phyloP scores from a whole-genome alignment of 495 filamentous ascomycete genomes.

The Neurospora africana region DNA sequence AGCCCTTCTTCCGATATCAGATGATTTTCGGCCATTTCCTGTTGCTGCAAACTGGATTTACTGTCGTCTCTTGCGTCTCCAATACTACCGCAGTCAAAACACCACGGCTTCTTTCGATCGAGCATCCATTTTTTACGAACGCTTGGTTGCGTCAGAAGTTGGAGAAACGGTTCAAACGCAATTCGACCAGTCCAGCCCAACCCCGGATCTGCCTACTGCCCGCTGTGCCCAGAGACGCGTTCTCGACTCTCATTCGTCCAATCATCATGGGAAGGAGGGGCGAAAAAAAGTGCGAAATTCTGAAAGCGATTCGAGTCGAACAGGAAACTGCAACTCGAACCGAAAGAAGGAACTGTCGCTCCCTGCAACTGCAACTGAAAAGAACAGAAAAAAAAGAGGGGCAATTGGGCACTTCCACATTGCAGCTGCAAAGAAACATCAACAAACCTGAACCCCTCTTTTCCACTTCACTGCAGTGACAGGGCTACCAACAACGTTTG shows the following conservation, averaged over 20 bases:
- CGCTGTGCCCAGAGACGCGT: background rate
- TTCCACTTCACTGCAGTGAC: background rate
- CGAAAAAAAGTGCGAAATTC: background rate
- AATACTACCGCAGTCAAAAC: background rate
- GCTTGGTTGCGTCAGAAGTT: background rate
- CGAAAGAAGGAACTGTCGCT: background rate
- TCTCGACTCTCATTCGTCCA: background rate
- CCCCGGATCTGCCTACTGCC: background rate
- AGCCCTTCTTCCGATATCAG: background rate
- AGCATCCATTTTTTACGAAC: background rate
- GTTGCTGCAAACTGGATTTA: background rate
- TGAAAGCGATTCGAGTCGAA: background rate
- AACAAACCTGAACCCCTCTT: background rate
- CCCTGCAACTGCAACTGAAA: background rate
- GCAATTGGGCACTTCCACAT: background rate
- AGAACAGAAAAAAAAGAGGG: background rate
- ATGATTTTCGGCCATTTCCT: background rate
- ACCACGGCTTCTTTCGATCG: background rate
- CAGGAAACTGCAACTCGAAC: background rate
- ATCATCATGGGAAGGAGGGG: background rate
- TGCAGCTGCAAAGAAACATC: background rate
- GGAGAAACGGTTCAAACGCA: background rate
- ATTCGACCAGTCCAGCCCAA: background rate
- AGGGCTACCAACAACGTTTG: background rate
- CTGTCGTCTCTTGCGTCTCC: background rate